Conservation (phyloP, 805 yeast genomes). For the Cyberlindnera veronae region DNA sequence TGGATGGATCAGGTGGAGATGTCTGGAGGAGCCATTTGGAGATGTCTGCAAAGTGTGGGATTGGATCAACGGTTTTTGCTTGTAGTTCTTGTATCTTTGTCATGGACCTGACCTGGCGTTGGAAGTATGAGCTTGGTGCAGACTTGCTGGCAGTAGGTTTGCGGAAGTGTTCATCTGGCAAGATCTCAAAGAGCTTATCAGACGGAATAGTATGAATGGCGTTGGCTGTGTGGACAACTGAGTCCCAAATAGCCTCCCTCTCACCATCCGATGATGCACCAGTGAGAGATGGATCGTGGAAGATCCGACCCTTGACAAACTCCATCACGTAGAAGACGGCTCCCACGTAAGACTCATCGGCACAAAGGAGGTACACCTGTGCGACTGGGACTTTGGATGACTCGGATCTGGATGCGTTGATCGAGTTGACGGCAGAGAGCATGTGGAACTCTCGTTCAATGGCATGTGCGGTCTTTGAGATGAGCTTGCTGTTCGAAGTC, state of each 20-base stretch:
- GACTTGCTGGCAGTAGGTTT: constrained; percentile 13
- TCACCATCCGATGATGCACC: constrained; percentile 28
- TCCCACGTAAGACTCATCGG: constrained; percentile 52
- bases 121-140: constrained; percentile 51
- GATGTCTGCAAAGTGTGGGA: constrained; percentile 44
- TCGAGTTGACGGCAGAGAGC: constrained; percentile 35
- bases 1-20: constrained; percentile 46
- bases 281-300: constrained; percentile 48
- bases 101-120: constrained; percentile 50
- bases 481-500: constrained; percentile 42
- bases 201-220: constrained; percentile 50
- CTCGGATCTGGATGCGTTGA: constrained; percentile 19
- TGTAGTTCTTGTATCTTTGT: constrained; percentile 39
- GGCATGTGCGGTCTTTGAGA: constrained; percentile 57
- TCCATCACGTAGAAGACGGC: constrained; percentile 60
- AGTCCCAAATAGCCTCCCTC: constrained; percentile 39
- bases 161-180: constrained; percentile 43
- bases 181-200: constrained; percentile 34
- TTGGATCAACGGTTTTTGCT: constrained; percentile 38
- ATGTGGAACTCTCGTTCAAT: constrained; percentile 58
- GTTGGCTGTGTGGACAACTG: constrained; percentile 45
- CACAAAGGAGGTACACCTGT: constrained; percentile 47
- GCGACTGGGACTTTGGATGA: constrained; percentile 49
- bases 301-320: constrained; percentile 52
- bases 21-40: constrained; percentile 38